These are phyloP conservation scores for Stipa capillata DNA, from an alignment of 176 grass and related monocot species.

Conservation along the genomic window DNA sequence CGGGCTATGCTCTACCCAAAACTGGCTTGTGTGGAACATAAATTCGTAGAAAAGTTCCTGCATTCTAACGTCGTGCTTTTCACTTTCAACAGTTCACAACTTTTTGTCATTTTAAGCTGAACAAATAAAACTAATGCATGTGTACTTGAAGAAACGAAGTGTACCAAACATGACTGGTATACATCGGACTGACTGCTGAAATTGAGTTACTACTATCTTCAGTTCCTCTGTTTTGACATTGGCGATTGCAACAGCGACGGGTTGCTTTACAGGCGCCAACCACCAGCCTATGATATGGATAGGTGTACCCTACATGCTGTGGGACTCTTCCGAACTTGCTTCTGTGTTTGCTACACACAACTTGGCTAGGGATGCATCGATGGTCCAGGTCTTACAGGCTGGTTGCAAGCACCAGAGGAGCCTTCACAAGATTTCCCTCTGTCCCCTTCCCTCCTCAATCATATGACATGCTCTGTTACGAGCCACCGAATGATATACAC, in stretches of 20 bases:
- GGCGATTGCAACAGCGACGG: neutral
- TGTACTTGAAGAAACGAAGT: neutral
- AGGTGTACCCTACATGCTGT: neutral
- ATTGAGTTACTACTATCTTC: neutral
- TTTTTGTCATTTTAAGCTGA: neutral
- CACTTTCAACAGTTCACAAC: too few relatives aligned
- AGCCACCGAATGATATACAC: too few relatives aligned
- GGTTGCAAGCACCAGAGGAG: conserved; percentile 23
- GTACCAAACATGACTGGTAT: neutral
- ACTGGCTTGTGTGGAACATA: too few relatives aligned
- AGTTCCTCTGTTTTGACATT: neutral
- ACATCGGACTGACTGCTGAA: neutral
- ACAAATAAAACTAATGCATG: too few relatives aligned
- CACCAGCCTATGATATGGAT: conserved; percentile 9
- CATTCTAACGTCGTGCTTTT: too few relatives aligned
- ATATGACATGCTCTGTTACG: neutral
- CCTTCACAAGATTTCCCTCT: conserved; percentile 31
- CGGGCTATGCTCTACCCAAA: neutral
- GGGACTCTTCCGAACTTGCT: conserved; percentile 5
- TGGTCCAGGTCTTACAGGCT: conserved; percentile 36
- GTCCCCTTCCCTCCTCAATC: conserved; percentile 22
- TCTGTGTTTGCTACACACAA: neutral
- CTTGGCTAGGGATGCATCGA: neutral
- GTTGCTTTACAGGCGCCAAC: neutral
- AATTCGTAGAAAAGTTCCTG: too few relatives aligned